These are phyloP conservation scores for Hortiboletus campestris DNA, from an alignment of 768 basidiomycete genomes.

Conservation along the genomic window DNA sequence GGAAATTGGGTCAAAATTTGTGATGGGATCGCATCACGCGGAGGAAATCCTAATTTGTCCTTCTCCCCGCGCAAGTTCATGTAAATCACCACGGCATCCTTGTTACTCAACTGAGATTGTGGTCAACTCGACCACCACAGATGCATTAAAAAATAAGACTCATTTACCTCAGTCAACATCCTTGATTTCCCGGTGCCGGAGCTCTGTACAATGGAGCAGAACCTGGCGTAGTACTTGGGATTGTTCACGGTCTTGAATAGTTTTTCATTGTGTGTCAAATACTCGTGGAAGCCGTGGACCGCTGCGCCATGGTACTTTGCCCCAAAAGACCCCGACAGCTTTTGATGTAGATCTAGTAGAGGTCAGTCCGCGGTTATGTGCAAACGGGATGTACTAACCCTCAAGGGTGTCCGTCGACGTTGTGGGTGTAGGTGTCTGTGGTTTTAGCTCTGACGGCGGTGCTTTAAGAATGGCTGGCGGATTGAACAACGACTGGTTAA, in stretches of 20 bases:
- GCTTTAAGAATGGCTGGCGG: background rate
- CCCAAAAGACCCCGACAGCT: too few relatives aligned
- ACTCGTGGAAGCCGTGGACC: slow-evolving; percentile 18
- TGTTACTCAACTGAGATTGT: too few relatives aligned
- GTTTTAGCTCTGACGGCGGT: background rate
- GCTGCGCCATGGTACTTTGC: slow-evolving; percentile 1
- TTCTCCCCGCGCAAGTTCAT: too few relatives aligned
- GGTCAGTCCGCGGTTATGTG: too few relatives aligned
- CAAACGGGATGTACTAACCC: too few relatives aligned
- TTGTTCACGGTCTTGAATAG: background rate
- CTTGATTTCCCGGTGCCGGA: slow-evolving; percentile 15
- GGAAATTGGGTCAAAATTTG: slow-evolving; percentile 9
- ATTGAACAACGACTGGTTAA: background rate
- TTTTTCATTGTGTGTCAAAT: slow-evolving; percentile 10
- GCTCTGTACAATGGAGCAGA: slow-evolving; percentile 7
- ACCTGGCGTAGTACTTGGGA: slow-evolving; percentile 4
- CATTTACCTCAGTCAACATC: slow-evolving; percentile 8
- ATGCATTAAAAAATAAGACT: too few relatives aligned
- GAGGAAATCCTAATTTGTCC: too few relatives aligned
- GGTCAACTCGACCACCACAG: background rate
- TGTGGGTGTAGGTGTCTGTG: too few relatives aligned
- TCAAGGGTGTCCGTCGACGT: too few relatives aligned
- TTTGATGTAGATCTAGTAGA: too few relatives aligned
- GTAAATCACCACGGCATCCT: too few relatives aligned
- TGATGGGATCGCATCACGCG: slow-evolving; percentile 13